A percentile compares a stretch with the other conserved stretches of the same genome.
Conservation (phyloP, 768 basidiomycete species). For the Cytidiella melzeri region DNA sequence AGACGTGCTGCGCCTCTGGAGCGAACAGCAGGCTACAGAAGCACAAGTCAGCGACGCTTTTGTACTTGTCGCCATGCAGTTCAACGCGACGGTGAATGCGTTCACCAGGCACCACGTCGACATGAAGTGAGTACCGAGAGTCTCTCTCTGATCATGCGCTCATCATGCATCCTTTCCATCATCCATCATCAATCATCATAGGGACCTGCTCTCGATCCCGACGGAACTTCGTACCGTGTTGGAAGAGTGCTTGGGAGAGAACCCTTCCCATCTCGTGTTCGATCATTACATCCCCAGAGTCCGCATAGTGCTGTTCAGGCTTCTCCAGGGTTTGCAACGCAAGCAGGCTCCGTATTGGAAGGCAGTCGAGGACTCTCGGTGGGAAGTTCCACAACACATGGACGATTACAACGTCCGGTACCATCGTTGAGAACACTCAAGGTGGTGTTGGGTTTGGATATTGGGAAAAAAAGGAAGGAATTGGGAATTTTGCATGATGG, state of each 20-base stretch:
- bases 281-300: conserved; percentile 34
- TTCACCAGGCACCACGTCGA: conserved; percentile 72
- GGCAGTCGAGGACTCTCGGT: too few species aligned
- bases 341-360: conserved; percentile 37
- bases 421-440: too few species aligned
- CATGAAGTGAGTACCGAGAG: conserved; percentile 58
- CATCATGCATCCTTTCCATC: background rate
- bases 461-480: too few species aligned
- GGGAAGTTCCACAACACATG: too few species aligned
- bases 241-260: conserved; percentile 40
- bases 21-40: conserved; percentile 49
- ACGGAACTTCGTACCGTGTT: conserved; percentile 32
- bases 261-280: conserved; percentile 28
- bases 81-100: conserved; percentile 72
- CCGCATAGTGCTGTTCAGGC: conserved; percentile 29
- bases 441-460: too few species aligned
- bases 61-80: conserved; percentile 83
- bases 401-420: too few species aligned
- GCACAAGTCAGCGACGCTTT: conserved; percentile 83
- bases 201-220: conserved; percentile 23
- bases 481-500: too few species aligned
- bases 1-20: conserved; percentile 67
- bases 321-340: conserved; percentile 35
- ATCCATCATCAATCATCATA: conserved; percentile 1
- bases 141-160: too few species aligned